These are phyloP conservation scores for Aspergillus proliferans DNA, from an alignment of 2,329 filamentous ascomycete genomes.

Conservation along the genomic window DNA sequence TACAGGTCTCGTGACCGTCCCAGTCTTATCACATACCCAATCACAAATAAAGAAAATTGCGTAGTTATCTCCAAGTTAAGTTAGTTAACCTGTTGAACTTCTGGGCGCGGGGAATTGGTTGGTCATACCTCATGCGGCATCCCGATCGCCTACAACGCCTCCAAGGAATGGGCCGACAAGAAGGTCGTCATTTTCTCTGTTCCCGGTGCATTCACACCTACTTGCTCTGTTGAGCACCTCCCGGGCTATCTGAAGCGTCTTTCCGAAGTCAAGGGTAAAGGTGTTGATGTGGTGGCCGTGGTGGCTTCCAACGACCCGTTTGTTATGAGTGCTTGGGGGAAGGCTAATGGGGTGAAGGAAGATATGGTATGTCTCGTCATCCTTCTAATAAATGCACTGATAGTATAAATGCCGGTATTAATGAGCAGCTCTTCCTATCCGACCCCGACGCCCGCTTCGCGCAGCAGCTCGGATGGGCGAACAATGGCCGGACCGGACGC, in stretches of 20 bases:
- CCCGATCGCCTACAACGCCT: slow-evolving; percentile 71
- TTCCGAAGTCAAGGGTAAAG: slow-evolving; percentile 65
- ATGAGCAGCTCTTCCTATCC: slow-evolving; percentile 62
- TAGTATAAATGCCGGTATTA: background rate
- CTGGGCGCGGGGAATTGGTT: too few relatives aligned
- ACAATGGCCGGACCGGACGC: slow-evolving; percentile 60
- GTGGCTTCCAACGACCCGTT: slow-evolving; percentile 76
- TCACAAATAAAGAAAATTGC: too few relatives aligned
- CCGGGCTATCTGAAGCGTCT: slow-evolving; percentile 70
- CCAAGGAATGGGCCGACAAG: slow-evolving; percentile 66
- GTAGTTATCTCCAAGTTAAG: too few relatives aligned
- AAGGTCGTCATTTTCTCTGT: slow-evolving; percentile 68
- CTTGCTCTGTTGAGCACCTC: slow-evolving; percentile 72
- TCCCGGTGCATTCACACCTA: slow-evolving; percentile 75
- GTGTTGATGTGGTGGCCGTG: slow-evolving; percentile 71
- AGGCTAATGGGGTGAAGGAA: slow-evolving; percentile 72
- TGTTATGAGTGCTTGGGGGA: slow-evolving; percentile 83
- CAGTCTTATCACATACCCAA: too few relatives aligned
- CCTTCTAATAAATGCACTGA: background rate
- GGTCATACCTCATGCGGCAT: slow-evolving; percentile 74
- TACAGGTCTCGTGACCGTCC: too few relatives aligned
- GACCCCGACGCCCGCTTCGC: slow-evolving; percentile 67
- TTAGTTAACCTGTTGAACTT: too few relatives aligned
- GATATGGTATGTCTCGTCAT: slow-evolving; percentile 46
- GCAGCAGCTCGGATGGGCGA: slow-evolving; percentile 68